These are phyloP conservation scores for Aspergillus transmontanensis DNA, from an alignment of 2,329 filamentous ascomycete genomes.

Conservation along the genomic window DNA sequence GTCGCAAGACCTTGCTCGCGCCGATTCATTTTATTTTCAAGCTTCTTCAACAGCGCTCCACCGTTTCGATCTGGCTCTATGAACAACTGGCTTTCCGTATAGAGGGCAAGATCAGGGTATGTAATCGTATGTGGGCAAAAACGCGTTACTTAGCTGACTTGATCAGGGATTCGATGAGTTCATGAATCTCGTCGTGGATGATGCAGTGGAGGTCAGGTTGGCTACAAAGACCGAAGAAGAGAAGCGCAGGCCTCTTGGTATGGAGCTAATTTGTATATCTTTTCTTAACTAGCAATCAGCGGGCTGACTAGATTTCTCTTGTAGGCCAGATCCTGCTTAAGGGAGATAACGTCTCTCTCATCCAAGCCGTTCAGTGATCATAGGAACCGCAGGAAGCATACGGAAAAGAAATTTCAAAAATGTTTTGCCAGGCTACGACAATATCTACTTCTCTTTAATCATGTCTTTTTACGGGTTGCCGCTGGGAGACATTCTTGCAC, in stretches of 20 bases:
- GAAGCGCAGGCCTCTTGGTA: constrained; percentile 77
- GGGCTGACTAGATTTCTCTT: neutral
- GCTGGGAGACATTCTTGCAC: constrained; percentile 21
- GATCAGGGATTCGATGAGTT: constrained; percentile 96
- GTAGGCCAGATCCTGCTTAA: constrained; percentile 82
- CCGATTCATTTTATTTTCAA: constrained; percentile 93
- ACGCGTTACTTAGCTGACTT: constrained; percentile 7
- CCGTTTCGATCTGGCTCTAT: constrained; percentile 93
- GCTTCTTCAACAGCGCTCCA: constrained; percentile 79
- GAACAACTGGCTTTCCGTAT: constrained; percentile 94
- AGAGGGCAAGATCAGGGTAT: constrained; percentile 91
- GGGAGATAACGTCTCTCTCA: constrained; percentile 84
- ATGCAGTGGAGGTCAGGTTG: constrained; percentile 88
- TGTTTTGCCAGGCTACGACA: constrained; percentile 16
- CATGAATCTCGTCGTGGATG: constrained; percentile 97
- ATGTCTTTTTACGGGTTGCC: constrained; percentile 20
- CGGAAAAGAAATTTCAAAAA: constrained; percentile 14
- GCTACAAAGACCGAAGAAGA: constrained; percentile 81
- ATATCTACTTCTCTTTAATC: constrained; percentile 16
- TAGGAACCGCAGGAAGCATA: constrained; percentile 5
- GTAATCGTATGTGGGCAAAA: neutral
- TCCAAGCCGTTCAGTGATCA: constrained; percentile 57
- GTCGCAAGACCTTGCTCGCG: constrained; percentile 69
- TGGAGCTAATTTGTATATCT: constrained; percentile 22
- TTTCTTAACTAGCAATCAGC: neutral